Evolutionary conservation across 208 protist species (phyloP), one percentile per base, ranked within the genome.

Genomic region (Wallacemonas collosoma): DNA sequence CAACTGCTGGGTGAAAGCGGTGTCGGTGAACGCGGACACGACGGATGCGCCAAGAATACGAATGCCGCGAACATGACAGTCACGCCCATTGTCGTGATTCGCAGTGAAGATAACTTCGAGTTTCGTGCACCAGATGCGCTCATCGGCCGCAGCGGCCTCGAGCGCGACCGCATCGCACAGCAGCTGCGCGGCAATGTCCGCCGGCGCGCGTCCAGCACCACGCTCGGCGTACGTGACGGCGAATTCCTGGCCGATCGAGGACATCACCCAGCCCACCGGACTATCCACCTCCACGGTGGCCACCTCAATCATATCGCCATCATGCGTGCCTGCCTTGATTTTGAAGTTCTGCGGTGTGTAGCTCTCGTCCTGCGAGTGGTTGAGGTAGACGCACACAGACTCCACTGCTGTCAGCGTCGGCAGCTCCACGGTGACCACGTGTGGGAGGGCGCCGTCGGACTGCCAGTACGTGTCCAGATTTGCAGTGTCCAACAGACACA

Each of bases 401-500:
- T 80, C 65, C 1, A 96, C 75, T 11, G 80, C 53, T 1, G 80
- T 92, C 39, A 93, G 82, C 53, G 74, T 63, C 1, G 72, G 65
- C 39, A 95, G 87, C 45, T 94, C 77, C 45, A 97, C 79, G 5
- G 76, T 80, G 45, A 97, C 79, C 26, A 76, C 67, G 66, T 97
- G 93, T 38, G 93, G 93, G 35, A 94, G 83, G 26, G 83, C 68
- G 15, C 93, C 93, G 66, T 97, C 93, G 1, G 89, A 95, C 73
- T 97, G 93, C 91, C 93, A 97, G 73, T 86, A 97, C 43, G 87
- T 94, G 54, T 66, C 68, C 38, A 79, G 56, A 76, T 88, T 68
- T 58, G 81, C 68, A 26, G 64, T 80, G 67, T 90, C 85, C 44
- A 93, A 72, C 15, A 96, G 68, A 40, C 81, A 71, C 9, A 39